Evolutionary conservation across 2,329 filamentous ascomycete genomes (phyloP).

Genomic region (Alternaria triticimaculans): DNA sequence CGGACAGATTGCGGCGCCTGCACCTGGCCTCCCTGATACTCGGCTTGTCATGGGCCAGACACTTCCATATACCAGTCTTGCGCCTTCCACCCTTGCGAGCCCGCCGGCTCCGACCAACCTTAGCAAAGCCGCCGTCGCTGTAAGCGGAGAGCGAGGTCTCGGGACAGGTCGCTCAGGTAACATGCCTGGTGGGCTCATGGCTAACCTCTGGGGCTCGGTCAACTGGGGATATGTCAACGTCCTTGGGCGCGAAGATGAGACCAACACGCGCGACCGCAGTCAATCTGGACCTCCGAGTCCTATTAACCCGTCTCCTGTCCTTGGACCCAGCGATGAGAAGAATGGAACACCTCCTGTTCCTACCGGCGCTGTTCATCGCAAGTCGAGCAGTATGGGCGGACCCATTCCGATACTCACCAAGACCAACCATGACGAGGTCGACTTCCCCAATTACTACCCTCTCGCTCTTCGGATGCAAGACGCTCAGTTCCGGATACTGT

Average conservation of each 20-base stretch:
- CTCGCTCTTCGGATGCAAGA: conserved; percentile 83
- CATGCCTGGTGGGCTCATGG: conserved; percentile 84
- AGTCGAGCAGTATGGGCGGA: conserved; percentile 62
- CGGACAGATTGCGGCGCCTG: conserved; percentile 53
- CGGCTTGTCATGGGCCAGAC: conserved; percentile 51
- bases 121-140: conserved; percentile 82
- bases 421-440: conserved; percentile 51
- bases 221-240: conserved; percentile 77
- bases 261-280: conserved; percentile 35
- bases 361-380: conserved; percentile 54
- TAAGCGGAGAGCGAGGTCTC: conserved; percentile 77
- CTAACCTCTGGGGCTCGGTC: conserved; percentile 91
- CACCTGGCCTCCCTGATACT: conserved; percentile 46
- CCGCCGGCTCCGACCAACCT: conserved; percentile 84
- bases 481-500: conserved; percentile 89
- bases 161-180: conserved; percentile 67
- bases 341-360: conserved; percentile 18
- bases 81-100: conserved; percentile 81
- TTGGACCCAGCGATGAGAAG: conserved; percentile 30
- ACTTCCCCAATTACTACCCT: conserved; percentile 79
- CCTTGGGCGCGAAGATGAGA: conserved; percentile 62
- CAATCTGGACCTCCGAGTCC: conserved; percentile 47
- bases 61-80: conserved; percentile 69
- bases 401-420: conserved; percentile 29
- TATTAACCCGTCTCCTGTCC: conserved; percentile 24